Conservation (phyloP, 768 basidiomycete species). For the Roridomyces roridus region DNA sequence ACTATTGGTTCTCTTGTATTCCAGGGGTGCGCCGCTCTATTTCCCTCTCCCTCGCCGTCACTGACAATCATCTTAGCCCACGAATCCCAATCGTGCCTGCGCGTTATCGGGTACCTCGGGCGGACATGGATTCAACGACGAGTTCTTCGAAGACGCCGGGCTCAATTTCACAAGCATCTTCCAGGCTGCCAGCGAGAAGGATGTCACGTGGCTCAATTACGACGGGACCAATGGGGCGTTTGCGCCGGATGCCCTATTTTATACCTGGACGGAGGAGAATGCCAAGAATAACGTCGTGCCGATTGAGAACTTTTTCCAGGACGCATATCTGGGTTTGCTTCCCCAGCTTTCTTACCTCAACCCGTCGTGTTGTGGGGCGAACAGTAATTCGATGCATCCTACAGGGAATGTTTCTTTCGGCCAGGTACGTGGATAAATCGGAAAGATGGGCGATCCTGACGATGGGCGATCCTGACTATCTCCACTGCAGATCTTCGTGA, state of each 20-base stretch:
- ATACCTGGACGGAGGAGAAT: conserved; percentile 26
- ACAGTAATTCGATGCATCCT: conserved; percentile 34
- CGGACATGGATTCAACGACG: conserved; percentile 37
- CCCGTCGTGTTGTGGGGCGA: conserved; percentile 28
- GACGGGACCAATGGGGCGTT: conserved; percentile 29
- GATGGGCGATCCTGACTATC: too few species aligned
- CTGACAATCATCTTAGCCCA: conserved; percentile 28
- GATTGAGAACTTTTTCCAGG: conserved; percentile 35
- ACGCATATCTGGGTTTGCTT: conserved; percentile 32
- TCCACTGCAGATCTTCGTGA: conserved; percentile 35
- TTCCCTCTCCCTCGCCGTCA: not conserved
- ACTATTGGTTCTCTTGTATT: conserved; percentile 38
- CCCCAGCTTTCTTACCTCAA: conserved; percentile 36
- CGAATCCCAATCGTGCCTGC: conserved; percentile 38
- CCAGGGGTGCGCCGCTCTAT: conserved; percentile 26
- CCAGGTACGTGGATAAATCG: too few species aligned
- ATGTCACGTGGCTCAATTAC: conserved; percentile 36
- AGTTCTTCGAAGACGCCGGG: conserved; percentile 21
- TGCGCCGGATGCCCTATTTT: conserved; percentile 30
- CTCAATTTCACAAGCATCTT: conserved; percentile 32
- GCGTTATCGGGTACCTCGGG: conserved; percentile 34
- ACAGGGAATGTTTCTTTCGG: conserved; percentile 31
- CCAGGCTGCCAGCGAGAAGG: conserved; percentile 31
- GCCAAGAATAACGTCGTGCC: conserved; percentile 29
- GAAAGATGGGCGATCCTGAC: too few species aligned